These are phyloP conservation scores for Cucurbita maxima DNA, from an alignment of 306 rosid species.

Conservation along the genomic window DNA sequence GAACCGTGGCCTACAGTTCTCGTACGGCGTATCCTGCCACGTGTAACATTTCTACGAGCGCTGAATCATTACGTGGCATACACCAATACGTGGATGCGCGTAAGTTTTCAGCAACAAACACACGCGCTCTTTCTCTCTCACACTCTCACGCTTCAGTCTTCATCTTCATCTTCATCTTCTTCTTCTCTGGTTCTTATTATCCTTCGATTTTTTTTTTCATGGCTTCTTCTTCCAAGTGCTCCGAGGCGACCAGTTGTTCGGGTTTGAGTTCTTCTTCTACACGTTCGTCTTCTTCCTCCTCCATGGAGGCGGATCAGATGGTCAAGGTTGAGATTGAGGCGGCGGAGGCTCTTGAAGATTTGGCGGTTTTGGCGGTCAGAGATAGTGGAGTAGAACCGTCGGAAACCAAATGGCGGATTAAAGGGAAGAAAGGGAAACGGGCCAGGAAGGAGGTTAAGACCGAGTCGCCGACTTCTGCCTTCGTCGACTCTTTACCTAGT, in stretches of 20 bases:
- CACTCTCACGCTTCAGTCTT: not conserved
- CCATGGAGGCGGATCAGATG: slow-evolving; percentile 29
- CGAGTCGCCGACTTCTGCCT: slow-evolving; percentile 30
- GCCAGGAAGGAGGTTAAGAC: slow-evolving; percentile 25
- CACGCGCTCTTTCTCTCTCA: not conserved
- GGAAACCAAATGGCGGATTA: slow-evolving; percentile 19
- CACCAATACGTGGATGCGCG: slow-evolving; percentile 1
- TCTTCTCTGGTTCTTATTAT: not conserved
- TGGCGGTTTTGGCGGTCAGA: slow-evolving; percentile 50
- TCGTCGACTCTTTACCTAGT: slow-evolving; percentile 12
- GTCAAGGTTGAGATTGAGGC: slow-evolving; percentile 71
- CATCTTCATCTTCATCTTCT: not conserved
- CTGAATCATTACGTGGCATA: not conserved
- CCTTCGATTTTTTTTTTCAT: no score
- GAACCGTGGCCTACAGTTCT: not conserved
- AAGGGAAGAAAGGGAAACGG: slow-evolving; percentile 18
- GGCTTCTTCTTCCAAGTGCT: slow-evolving; percentile 11
- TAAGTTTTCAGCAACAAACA: not conserved
- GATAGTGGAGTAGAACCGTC: slow-evolving; percentile 16
- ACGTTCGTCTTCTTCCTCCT: not conserved
- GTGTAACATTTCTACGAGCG: not conserved
- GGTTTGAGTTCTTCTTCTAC: slow-evolving; percentile 13
- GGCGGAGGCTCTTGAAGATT: slow-evolving; percentile 81
- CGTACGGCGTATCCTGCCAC: not conserved
- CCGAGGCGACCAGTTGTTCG: slow-evolving; percentile 14